Percentiles rank a stretch among this genome's conserved stretches.
Evolutionary conservation across 2,329 filamentous ascomycete species (phyloP).

Genomic region (Exophiala sideris): DNA sequence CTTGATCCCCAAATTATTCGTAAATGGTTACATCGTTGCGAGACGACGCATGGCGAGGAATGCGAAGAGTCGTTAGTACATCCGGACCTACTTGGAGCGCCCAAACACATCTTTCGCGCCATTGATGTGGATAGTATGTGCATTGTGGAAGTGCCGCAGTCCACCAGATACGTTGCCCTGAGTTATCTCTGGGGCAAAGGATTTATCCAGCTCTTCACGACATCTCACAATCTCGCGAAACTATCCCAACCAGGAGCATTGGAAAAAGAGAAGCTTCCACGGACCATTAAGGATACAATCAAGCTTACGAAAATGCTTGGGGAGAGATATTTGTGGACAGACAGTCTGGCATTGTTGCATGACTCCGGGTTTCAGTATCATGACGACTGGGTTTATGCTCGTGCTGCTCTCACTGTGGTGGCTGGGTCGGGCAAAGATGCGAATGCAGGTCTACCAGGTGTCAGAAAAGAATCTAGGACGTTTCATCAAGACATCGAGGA

Average conservation of each 20-base stretch:
- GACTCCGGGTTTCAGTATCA: constrained; percentile 30
- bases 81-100: constrained; percentile 21
- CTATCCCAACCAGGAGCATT: constrained; percentile 25
- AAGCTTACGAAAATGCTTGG: constrained; percentile 27
- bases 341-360: constrained; percentile 28
- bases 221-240: constrained; percentile 24
- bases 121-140: constrained; percentile 29
- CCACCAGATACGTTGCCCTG: constrained; percentile 27
- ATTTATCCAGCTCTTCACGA: constrained; percentile 28
- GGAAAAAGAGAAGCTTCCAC: constrained; percentile 26
- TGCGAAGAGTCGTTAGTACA: constrained; percentile 29
- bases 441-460: constrained; percentile 29
- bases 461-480: constrained; percentile 27
- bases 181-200: constrained; percentile 31
- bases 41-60: constrained; percentile 25
- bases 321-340: constrained; percentile 29
- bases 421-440: constrained; percentile 28
- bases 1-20: constrained; percentile 24
- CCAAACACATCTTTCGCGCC: constrained; percentile 24
- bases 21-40: constrained; percentile 26
- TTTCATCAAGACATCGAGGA: constrained; percentile 29
- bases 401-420: constrained; percentile 25
- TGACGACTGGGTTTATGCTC: constrained; percentile 30
- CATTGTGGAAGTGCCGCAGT: constrained; percentile 22
- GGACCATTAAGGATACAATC: constrained; percentile 30